These are phyloP conservation scores for Fusarium dlaminii DNA, from an alignment of 2,329 filamentous ascomycete species.

Conservation along the genomic window DNA sequence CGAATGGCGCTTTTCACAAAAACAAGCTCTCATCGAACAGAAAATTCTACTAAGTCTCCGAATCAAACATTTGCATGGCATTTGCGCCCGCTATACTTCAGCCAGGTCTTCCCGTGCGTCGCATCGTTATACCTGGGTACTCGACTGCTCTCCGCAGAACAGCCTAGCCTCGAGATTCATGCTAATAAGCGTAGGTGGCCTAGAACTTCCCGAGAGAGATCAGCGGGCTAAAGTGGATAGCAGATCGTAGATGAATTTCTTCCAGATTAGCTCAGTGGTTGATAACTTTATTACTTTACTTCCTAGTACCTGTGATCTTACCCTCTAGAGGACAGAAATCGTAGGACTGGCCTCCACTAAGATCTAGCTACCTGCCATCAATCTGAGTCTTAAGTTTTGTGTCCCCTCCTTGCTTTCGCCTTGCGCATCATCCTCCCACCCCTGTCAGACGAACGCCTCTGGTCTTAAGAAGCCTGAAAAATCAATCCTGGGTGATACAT, in stretches of 20 bases:
- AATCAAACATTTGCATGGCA: not conserved
- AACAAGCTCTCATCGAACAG: not conserved
- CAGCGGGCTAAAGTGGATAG: slow-evolving; percentile 24
- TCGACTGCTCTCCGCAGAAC: not conserved
- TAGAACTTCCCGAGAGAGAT: slow-evolving; percentile 28
- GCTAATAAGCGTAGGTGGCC: slow-evolving; percentile 12
- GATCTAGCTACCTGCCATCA: not conserved
- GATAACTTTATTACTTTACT: slow-evolving; percentile 8
- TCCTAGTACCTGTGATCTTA: not conserved
- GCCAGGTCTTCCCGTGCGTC: not conserved
- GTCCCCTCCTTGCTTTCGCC: not conserved
- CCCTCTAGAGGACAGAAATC: not conserved
- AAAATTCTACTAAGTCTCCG: not conserved
- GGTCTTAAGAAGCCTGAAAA: not conserved
- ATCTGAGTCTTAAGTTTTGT: not conserved
- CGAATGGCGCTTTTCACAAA: not conserved
- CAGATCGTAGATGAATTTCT: slow-evolving; percentile 1
- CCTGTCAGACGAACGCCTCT: slow-evolving; percentile 11
- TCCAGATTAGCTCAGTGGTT: slow-evolving; percentile 28
- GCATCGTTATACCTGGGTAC: not conserved
- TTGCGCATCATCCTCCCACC: slow-evolving; percentile 30
- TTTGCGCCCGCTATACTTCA: not conserved
- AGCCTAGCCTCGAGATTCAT: not conserved
- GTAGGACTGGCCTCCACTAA: not conserved
- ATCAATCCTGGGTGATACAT: not conserved